A percentile compares a stretch with the other conserved stretches of the same genome.
phyloP scores from a whole-genome alignment of 768 basidiomycete species.

The Rhizopogon vesiculosus region DNA sequence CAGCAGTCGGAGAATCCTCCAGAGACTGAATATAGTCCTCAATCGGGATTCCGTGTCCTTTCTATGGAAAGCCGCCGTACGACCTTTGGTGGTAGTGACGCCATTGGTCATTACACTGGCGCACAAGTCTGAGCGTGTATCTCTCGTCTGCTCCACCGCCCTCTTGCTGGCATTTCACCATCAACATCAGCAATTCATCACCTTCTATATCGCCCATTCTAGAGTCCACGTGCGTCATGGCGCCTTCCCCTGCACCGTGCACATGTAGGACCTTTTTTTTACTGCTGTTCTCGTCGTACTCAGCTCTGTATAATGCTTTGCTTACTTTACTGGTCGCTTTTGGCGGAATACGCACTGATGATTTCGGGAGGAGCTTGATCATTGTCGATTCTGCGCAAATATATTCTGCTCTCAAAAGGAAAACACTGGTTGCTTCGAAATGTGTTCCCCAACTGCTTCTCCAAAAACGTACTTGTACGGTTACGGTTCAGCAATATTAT shows the following conservation, averaged over 20 bases:
- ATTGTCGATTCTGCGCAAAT: no score
- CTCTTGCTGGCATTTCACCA: background rate
- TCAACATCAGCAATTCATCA: background rate
- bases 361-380: no score
- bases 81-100: conserved; percentile 24
- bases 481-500: no score
- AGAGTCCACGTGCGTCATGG: background rate
- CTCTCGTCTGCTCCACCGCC: background rate
- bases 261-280: background rate
- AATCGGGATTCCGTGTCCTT: conserved; percentile 1
- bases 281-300: background rate
- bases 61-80: conserved; percentile 13
- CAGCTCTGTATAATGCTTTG: background rate
- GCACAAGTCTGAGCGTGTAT: conserved; percentile 9
- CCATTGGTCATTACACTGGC: conserved; percentile 15
- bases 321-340: background rate
- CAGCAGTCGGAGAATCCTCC: background rate
- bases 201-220: background rate
- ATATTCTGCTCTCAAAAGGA: no score
- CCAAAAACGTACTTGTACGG: no score
- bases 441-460: no score
- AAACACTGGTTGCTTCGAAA: no score
- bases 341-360: background rate
- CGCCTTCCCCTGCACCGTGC: background rate
- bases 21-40: conserved; percentile 4